Evolutionary conservation across 192 early-diverging fungal species (phyloP).

Genomic region (Lobosporangium transversale): DNA sequence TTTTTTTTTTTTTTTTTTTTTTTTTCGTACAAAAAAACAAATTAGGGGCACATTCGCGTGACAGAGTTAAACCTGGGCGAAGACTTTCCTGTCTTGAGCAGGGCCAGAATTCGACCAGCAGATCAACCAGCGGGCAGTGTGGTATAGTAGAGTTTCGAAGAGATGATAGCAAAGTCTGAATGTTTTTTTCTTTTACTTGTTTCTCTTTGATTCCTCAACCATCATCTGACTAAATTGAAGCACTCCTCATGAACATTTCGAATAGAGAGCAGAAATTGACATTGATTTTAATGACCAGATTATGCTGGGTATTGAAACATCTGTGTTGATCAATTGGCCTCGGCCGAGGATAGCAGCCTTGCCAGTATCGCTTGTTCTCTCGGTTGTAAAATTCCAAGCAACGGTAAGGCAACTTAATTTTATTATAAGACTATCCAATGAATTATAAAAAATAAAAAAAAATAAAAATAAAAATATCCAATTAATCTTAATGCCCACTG

Average conservation of each 20-base stretch:
- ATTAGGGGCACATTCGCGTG: constrained; percentile 67
- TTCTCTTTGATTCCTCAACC: too few relatives aligned
- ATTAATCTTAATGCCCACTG: too few relatives aligned
- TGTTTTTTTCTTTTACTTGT: too few relatives aligned
- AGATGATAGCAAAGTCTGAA: background rate
- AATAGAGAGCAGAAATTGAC: constrained; percentile 78
- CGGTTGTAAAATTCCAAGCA: constrained; percentile 89
- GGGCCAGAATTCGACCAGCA: constrained; percentile 63
- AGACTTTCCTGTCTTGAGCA: constrained; percentile 67
- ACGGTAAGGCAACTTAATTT: constrained; percentile 62
- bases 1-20: constrained; percentile 6
- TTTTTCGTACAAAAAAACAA: too few relatives aligned
- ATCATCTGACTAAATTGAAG: too few relatives aligned
- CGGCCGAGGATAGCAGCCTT: constrained; percentile 86
- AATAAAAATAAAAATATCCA: too few relatives aligned
- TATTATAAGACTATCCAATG: too few relatives aligned
- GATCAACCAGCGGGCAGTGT: constrained; percentile 60
- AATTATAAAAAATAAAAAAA: too few relatives aligned
- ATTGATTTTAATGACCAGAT: constrained; percentile 93
- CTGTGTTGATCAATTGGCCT: constrained; percentile 96
- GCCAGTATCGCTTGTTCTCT: constrained; percentile 88
- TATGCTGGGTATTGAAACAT: constrained; percentile 92
- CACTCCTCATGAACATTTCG: constrained; percentile 7
- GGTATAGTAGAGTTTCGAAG: constrained; percentile 31
- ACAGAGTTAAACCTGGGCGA: constrained; percentile 66